Evolutionary conservation across 257 asterid species (phyloP), one percentile per base, ranked within the genome.

Genomic region (Ligustrum vulgare): DNA sequence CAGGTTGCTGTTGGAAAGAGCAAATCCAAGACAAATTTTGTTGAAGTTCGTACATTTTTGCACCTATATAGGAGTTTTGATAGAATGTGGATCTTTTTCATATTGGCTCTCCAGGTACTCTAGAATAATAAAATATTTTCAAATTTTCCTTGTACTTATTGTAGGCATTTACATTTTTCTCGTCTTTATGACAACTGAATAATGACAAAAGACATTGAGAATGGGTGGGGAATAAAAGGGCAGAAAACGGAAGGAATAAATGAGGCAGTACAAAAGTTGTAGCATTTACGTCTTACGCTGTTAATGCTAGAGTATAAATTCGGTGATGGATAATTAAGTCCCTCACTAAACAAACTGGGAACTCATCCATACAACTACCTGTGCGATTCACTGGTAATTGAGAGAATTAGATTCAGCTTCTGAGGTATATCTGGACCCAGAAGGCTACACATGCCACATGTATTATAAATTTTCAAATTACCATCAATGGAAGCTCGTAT

Each of bases 11-110:
- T 87, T 34, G 97, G 99, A 78, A 83, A 84, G 70, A 86, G 91
- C 73, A 95, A 95, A 83, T 97, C 98, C 25, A 95, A 95, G 90
- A 83, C 96, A 70, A 95, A 95, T 84, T 95, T 93, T 86, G 99
- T 91, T 43, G 99, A 95, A 85, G 80, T 93, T 72, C 98, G 99
- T 43, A 95, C 98, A 25, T 95, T 92, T 89, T 95, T 87, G 98
- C 99, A 95, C 78, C 89, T 95, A 72, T 95, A 87, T 78, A 87
- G 98, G 80, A 91, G 96, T 84, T 95, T 95, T 62, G 99, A 95
- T 83, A 87, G 99, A 80, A 77, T 95, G 91, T 95, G 99, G 98
- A 91, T 89, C 70, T 93, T 95, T 79, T 93, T 90, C 69, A 90
- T 86, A 80, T 84, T 95, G 88, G 91, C 95, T 72, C 91, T 95